Conservation (phyloP, 306 rosid species). For the Boehmeria nivea region DNA sequence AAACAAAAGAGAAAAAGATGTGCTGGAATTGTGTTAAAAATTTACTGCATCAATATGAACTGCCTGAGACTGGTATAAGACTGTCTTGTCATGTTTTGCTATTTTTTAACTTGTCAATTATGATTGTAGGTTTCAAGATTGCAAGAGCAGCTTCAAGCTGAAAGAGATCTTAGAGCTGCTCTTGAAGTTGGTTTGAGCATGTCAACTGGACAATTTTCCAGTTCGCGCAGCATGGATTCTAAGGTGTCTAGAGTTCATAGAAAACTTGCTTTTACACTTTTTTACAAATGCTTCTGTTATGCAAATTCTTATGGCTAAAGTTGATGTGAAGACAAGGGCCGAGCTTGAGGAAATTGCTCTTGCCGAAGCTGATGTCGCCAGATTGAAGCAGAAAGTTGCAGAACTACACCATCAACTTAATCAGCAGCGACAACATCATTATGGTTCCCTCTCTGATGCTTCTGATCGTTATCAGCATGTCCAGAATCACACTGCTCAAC, state of each 20-base stretch:
- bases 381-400: slow-evolving; percentile 97
- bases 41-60: not conserved
- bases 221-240: slow-evolving; percentile 90
- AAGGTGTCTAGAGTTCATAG: slow-evolving; percentile 50
- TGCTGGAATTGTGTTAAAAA: not conserved
- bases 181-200: slow-evolving; percentile 95
- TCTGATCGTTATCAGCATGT: slow-evolving; percentile 76
- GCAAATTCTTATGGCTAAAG: slow-evolving; percentile 31
- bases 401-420: slow-evolving; percentile 97
- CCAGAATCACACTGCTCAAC: slow-evolving; percentile 75
- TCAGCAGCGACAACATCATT: slow-evolving; percentile 92
- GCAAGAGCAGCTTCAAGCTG: slow-evolving; percentile 99
- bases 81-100: not conserved
- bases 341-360: slow-evolving; percentile 99
- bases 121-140: slow-evolving; percentile 81
- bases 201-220: slow-evolving; percentile 85
- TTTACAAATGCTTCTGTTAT: slow-evolving; percentile 13
- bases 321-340: slow-evolving; percentile 75
- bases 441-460: slow-evolving; percentile 82
- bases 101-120: slow-evolving; percentile 20
- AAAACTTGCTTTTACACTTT: not conserved
- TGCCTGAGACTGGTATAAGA: not conserved
- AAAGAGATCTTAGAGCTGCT: slow-evolving; percentile 99
- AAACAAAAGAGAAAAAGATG: no score
- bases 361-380: slow-evolving; percentile 98